Base-by-base conservation (phyloP, 495 filamentous ascomycete species). In the Tetracladium setigerum region DNA sequence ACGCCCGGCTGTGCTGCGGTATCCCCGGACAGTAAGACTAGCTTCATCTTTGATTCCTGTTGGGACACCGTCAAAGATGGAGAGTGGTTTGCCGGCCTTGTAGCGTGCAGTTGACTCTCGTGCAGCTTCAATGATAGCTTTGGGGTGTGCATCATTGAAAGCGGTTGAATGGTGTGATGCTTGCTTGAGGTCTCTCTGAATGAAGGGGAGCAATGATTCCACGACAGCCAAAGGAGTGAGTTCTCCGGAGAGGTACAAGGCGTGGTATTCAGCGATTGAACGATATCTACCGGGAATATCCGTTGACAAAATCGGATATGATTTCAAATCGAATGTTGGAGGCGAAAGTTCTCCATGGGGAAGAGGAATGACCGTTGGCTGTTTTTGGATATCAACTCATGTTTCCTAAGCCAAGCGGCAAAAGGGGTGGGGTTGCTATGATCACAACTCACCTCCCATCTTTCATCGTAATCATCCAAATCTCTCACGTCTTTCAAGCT, bases 21-120 rank as follows among this genome's bases (percentile, higher is more conserved):
- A 90, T 1, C 87, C 88, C 24, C 79, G 72, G 2, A 95, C 67
- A n/a, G n/a, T n/a, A n/a, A n/a, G n/a, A 52, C 85, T 77, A 17
- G 81, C 74, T 57, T 96, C 89, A 62, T 95, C 90, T 64, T 89
- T 96, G 39, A 95, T 79, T 1, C 84, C 87, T 37, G 95, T 78
- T 0, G 89, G 89, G 12, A 96, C 75, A 6, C 91, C 91, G 51
- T 95, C 91, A 6, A 96, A 67, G 0, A 84, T 62, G 2, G 84
- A 72, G 0, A 86, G 62, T 12, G 82, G 67, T 39, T 67, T 70
- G 0, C 84, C 84, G 11, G 73, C 68, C 46, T 76, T 73, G 55
- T 84, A 95, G 17, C 89, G 69, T 50, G 72, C 61, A 1, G 86
- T 84, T 1, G 86, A 89, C 8, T 74, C 83, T 52, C 72, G 69